These are phyloP conservation scores for Microthlaspi erraticum DNA, from an alignment of 345 rosid species.

Conservation along the genomic window DNA sequence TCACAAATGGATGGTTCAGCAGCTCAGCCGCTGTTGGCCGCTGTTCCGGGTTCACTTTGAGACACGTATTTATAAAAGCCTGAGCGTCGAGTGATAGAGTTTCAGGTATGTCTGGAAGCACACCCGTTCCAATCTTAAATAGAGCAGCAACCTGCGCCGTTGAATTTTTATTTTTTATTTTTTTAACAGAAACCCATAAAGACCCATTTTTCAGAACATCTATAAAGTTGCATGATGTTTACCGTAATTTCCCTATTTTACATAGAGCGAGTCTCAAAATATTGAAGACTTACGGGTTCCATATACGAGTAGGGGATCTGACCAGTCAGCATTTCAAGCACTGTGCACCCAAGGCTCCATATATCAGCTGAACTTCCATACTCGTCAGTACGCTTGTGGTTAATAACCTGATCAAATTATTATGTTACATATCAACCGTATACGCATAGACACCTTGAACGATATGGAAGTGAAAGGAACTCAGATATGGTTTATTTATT, in stretches of 20 bases:
- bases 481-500: no score
- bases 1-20: slow-evolving; percentile 77
- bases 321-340: slow-evolving; percentile 78
- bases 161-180: no score
- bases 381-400: slow-evolving; percentile 55
- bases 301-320: slow-evolving; percentile 62
- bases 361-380: slow-evolving; percentile 84
- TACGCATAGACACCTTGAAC: not conserved
- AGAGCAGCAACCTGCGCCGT: slow-evolving; percentile 73
- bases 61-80: slow-evolving; percentile 67
- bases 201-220: no score
- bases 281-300: slow-evolving; percentile 62
- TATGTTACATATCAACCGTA: not conserved
- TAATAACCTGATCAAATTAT: slow-evolving; percentile 63
- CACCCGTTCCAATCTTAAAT: slow-evolving; percentile 71
- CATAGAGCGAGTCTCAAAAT: no score
- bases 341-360: slow-evolving; percentile 97
- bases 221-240: no score
- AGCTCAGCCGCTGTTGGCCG: slow-evolving; percentile 81
- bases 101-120: slow-evolving; percentile 66
- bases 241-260: no score
- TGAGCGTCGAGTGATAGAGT: slow-evolving; percentile 66
- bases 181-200: not conserved
- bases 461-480: no score
- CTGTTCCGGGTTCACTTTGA: slow-evolving; percentile 61